Evolutionary conservation across 805 yeast genomes (phyloP).

Genomic region (Cyberlindnera amylophila): DNA sequence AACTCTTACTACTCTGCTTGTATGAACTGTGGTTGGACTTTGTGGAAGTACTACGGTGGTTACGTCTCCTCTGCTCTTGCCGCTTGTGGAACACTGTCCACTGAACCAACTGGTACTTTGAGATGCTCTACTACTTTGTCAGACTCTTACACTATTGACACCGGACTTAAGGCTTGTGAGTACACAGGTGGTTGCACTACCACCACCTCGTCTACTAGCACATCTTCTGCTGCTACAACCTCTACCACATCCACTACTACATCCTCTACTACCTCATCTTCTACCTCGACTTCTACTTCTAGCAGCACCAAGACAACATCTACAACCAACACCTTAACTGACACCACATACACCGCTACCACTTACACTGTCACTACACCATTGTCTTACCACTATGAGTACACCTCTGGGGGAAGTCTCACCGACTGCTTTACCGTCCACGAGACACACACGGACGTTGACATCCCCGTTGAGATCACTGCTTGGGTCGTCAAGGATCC

Average conservation of each 20-base stretch:
- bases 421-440: conserved; percentile 15
- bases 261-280: no score
- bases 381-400: conserved; percentile 5
- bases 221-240: no score
- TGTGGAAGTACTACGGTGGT: conserved; percentile 29
- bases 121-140: conserved; percentile 17
- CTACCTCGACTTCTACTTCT: no score
- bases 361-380: conserved; percentile 18
- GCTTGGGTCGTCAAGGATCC: conserved; percentile 10
- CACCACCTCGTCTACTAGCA: conserved; percentile 11
- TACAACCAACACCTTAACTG: conserved; percentile 5
- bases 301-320: no score
- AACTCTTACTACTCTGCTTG: conserved; percentile 21
- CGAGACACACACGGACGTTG: conserved; percentile 1
- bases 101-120: conserved; percentile 5
- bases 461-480: conserved; percentile 4
- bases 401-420: conserved; percentile 9
- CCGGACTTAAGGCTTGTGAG: conserved; percentile 4
- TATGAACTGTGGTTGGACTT: conserved; percentile 35
- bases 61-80: conserved; percentile 25
- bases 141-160: conserved; percentile 5
- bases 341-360: conserved; percentile 4
- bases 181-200: conserved; percentile 8
- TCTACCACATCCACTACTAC: no score
- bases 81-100: conserved; percentile 23